Percentiles rank a stretch among this genome's conserved stretches.
Evolutionary conservation across 2,329 filamentous ascomycete species (phyloP).

Genomic region (Colletotrichum noveboracense): DNA sequence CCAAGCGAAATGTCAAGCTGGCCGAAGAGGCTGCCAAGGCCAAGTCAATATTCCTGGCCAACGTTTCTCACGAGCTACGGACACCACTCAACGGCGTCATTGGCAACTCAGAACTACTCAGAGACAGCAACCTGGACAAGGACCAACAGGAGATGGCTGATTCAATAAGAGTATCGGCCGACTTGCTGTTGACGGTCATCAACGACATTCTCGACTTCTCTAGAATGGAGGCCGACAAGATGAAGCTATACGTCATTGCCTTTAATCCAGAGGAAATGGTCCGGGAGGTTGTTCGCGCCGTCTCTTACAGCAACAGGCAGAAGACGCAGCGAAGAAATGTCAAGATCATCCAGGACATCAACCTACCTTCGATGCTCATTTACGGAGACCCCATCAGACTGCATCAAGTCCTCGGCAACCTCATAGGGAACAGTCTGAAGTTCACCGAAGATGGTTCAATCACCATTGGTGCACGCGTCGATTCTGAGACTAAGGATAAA

Average conservation of each 20-base stretch:
- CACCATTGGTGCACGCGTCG: constrained; percentile 78
- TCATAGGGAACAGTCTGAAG: constrained; percentile 92
- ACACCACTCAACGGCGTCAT: constrained; percentile 89
- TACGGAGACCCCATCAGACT: constrained; percentile 71
- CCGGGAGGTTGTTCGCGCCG: constrained; percentile 68
- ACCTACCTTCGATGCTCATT: constrained; percentile 74
- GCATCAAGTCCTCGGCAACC: constrained; percentile 76
- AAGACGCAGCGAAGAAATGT: constrained; percentile 68
- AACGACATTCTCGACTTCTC: constrained; percentile 97
- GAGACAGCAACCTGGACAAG: constrained; percentile 75
- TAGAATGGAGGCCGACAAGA: constrained; percentile 87
- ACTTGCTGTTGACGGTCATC: constrained; percentile 88
- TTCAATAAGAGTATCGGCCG: constrained; percentile 84
- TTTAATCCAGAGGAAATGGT: constrained; percentile 73
- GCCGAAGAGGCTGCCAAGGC: constrained; percentile 85
- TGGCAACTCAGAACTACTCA: constrained; percentile 83
- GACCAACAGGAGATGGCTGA: constrained; percentile 88
- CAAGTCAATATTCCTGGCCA: constrained; percentile 81
- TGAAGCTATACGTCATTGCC: constrained; percentile 78
- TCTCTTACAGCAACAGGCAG: constrained; percentile 69
- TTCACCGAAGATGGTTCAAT: constrained; percentile 89
- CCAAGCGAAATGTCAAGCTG: constrained; percentile 78
- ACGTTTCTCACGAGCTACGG: constrained; percentile 81
- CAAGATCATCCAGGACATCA: constrained; percentile 73
- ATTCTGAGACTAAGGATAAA: constrained; percentile 71